Percentiles rank a stretch among this genome's conserved stretches.
These are phyloP conservation scores for Chernovozyma aurita DNA, from an alignment of 1,139 yeast genomes.

Conservation along the genomic window DNA sequence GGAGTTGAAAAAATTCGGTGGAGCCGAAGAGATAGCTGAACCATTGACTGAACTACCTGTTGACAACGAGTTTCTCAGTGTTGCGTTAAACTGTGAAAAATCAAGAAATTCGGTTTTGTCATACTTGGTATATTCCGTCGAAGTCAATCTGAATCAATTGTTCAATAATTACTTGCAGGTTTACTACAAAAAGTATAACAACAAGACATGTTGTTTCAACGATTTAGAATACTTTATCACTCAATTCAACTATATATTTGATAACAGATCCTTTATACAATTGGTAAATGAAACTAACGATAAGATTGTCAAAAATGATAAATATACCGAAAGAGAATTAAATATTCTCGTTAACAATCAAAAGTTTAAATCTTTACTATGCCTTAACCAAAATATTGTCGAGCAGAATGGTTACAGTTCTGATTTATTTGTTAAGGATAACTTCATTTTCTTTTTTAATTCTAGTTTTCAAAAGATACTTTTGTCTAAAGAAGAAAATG, in stretches of 20 bases:
- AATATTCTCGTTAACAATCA: conserved; percentile 45
- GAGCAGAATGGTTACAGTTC: conserved; percentile 8
- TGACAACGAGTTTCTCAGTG: background rate
- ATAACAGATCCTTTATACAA: conserved; percentile 10
- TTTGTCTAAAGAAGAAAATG: conserved; percentile 45
- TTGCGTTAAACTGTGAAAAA: background rate
- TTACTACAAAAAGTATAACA: conserved; percentile 42
- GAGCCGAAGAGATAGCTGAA: conserved; percentile 16
- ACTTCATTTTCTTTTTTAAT: conserved; percentile 31
- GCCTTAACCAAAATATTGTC: conserved; percentile 7
- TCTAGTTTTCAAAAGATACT: conserved; percentile 11
- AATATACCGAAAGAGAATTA: conserved; percentile 24
- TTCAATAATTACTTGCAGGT: conserved; percentile 23
- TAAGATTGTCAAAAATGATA: conserved; percentile 7
- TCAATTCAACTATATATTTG: conserved; percentile 6
- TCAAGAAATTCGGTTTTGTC: conserved; percentile 60
- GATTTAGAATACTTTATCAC: conserved; percentile 45
- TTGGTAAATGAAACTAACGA: conserved; percentile 9
- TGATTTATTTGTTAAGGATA: conserved; percentile 18
- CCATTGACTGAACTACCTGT: background rate
- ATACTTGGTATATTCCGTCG: conserved; percentile 39
- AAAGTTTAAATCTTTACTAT: conserved; percentile 35
- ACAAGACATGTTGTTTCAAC: conserved; percentile 56
- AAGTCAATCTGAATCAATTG: conserved; percentile 12
- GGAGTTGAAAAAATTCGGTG: conserved; percentile 23